Base-by-base conservation (phyloP, 495 filamentous ascomycete species). In the Tuber melanosporum region DNA sequence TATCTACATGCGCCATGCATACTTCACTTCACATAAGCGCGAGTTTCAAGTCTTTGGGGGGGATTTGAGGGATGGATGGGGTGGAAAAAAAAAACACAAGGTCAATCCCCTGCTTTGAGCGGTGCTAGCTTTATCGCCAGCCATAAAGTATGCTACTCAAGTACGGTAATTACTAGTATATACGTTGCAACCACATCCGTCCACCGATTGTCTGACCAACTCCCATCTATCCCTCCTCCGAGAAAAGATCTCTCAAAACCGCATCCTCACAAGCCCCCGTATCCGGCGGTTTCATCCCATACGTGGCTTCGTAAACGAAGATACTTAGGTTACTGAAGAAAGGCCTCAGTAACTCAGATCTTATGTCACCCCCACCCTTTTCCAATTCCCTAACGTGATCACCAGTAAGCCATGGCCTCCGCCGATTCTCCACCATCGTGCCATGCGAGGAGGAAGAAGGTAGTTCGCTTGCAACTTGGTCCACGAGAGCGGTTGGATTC, bases 251-350 rank as follows among this genome's bases (percentile, higher is more conserved):
- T 79, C 85, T 89, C 84, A 97, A 82, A 73, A 98, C 78, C 77
- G 88, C 87, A 80, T 89, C 87, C 75, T 87, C 87, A 81, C 91
- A 95, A n/a, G 87, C 87, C 71, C 89, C 89, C 82, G 88, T 82
- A 85, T 96, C 94, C 46, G 91, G 86, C 73, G 84, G 84, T 72
- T 89, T 89, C 91, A 97, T 96, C 36, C 90, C 89, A 83, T 98
- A 99, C 69, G 92, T 96, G 42, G 90, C 91, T 85, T 98, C 96
- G 84, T 96, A 99, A 12, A 92, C 91, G 82, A 90, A 92, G 73
- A 98, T 97, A 81, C 94, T 97, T 76, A 99, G 85, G 77, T 94
- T 91, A 62, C 91, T 91, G 79, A 98, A 93, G 86, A 97, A 98
- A 0, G 96, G 95, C 78, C 91, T 88, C 76, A 98, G 84, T 47